Evolutionary conservation across 2,329 filamentous ascomycete species (phyloP), one percentile per base, ranked within the genome.

Genomic region (Calonectria multiphialidica): DNA sequence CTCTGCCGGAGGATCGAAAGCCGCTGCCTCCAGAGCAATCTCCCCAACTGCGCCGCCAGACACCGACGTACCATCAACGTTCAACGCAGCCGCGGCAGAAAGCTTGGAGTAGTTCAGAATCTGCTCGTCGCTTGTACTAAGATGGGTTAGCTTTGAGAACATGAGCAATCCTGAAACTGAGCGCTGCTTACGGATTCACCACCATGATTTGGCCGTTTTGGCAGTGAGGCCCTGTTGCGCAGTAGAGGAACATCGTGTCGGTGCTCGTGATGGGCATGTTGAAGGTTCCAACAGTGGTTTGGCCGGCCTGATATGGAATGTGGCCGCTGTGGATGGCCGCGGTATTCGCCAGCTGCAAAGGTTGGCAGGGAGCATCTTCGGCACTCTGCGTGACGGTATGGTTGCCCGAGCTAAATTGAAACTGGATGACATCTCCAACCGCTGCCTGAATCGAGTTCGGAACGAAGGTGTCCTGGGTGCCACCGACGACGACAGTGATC

Each of bases 191-290:
- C 84, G 86, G 85, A 70, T 90, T 90, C 45, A 90, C 84, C 7
- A 88, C 83, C 81, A 88, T 85, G 33, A 87, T 84, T 82, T 89
- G 88, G 9, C 88, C 88, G 10, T 77, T 78, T 75, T 88, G 85
- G 55, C 88, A 90, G 70, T 90, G 88, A 3, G 84, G 84, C 0
- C 81, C 84, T 2, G 85, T 85, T 0, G 87, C 86, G 69, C 88
- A 90, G 78, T 89, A 90, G 37, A 88, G 73, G 78, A 87, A 90
- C 70, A 89, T 85, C 7, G 87, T 83, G 2, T 85, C 82, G 0
- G 84, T 82, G 70, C 81, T 83, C 33, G 83, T 84, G 21, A 90
- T 78, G 13, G 83, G 82, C 77, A 90, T 83, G 69, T 83, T 87
- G 76, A 89, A 90, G 1, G 84, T 86, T 0, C 85, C 85, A 8